Conservation (phyloP, 345 rosid species). For the Lepidium didymum region DNA sequence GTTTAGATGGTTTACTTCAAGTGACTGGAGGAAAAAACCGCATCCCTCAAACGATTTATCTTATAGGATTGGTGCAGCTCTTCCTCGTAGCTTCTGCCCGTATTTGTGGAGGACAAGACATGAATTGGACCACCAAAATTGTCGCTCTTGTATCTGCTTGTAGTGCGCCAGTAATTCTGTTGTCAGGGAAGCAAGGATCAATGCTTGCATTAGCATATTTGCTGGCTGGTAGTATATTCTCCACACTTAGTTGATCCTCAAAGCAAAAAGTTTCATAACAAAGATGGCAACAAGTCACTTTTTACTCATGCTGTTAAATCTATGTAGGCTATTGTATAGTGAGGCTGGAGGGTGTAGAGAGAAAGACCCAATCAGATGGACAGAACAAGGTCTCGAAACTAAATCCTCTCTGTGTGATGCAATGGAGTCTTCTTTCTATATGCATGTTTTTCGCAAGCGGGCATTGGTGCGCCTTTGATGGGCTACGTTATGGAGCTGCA, state of each 20-base stretch:
- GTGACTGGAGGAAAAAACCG: conserved; percentile 34
- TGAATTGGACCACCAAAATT: conserved; percentile 34
- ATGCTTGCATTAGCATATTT: conserved; percentile 57
- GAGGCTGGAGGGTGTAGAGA: conserved; percentile 52
- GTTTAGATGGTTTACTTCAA: conserved; percentile 33
- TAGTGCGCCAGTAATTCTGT: conserved; percentile 64
- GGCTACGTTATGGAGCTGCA: conserved; percentile 92
- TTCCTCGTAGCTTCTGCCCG: conserved; percentile 36
- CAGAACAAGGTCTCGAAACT: conserved; percentile 21
- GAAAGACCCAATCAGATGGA: conserved; percentile 19
- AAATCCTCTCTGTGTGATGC: conserved; percentile 56
- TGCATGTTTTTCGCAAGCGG: conserved; percentile 87
- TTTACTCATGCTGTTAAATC: conserved; percentile 1
- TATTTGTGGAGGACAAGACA: conserved; percentile 21
- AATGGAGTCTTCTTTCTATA: conserved; percentile 77
- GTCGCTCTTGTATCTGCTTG: conserved; percentile 58
- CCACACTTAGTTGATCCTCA: background rate
- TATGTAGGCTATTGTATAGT: conserved; percentile 76
- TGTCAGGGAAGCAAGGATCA: conserved; percentile 86
- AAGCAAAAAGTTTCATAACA: background rate
- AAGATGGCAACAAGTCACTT: background rate
- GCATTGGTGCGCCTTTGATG: conserved; percentile 99
- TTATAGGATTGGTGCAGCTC: conserved; percentile 50
- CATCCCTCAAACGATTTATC: conserved; percentile 58
- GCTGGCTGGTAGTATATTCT: conserved; percentile 49